Evolutionary conservation across 345 rosid genomes (phyloP).

Genomic region (Corchorus olitorius): DNA sequence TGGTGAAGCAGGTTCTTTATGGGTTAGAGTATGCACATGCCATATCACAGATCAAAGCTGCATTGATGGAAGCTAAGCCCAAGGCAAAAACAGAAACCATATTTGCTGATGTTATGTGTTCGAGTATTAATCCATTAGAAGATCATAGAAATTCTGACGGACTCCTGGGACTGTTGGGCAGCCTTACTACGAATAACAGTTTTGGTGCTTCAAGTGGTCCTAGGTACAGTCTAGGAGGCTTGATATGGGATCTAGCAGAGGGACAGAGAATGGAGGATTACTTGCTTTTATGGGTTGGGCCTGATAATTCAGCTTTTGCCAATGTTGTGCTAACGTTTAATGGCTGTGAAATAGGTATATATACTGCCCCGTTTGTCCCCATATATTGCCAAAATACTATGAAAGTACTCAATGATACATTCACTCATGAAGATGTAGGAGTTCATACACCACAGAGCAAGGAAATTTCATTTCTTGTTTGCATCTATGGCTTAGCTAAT

Average conservation of each 20-base stretch:
- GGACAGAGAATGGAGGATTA: constrained; percentile 68
- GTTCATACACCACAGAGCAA: not conserved
- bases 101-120: constrained; percentile 63
- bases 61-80: constrained; percentile 34
- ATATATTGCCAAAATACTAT: not conserved
- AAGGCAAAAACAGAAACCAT: constrained; percentile 30
- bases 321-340: constrained; percentile 81
- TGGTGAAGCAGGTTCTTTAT: constrained; percentile 65
- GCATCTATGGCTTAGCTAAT: not conserved
- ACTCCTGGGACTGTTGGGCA: constrained; percentile 28
- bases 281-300: constrained; percentile 79
- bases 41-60: constrained; percentile 53
- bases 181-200: constrained; percentile 29
- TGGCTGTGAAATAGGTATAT: constrained; percentile 79
- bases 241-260: constrained; percentile 67
- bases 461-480: not conserved
- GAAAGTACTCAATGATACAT: not conserved
- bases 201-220: constrained; percentile 25
- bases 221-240: constrained; percentile 64
- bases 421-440: not conserved
- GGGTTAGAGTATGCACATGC: constrained; percentile 84
- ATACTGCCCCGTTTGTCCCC: constrained; percentile 18
- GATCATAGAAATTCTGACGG: constrained; percentile 30
- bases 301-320: constrained; percentile 75
- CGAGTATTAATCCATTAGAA: constrained; percentile 52